Percentiles rank a stretch among this genome's conserved stretches.
phyloP scores from a whole-genome alignment of 2,329 filamentous ascomycete genomes.

The Torrubiellomyces zombiae region DNA sequence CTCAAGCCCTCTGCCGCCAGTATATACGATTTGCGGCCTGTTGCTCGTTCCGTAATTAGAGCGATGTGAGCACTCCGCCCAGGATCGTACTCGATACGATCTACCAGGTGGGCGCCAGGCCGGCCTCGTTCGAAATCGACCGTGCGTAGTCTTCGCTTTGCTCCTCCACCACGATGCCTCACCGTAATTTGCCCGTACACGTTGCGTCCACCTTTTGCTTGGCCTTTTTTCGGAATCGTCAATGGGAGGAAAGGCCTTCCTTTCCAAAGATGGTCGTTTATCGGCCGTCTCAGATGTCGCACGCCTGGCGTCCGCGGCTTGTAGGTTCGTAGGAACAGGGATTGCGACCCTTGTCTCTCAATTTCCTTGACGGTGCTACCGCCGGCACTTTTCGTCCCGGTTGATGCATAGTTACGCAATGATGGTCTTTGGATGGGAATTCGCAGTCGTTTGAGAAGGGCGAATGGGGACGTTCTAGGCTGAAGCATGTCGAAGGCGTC shows the following conservation, averaged over 20 bases:
- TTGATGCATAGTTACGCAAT: conserved; percentile 18
- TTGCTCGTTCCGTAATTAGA: conserved; percentile 59
- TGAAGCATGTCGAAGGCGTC: too few species aligned
- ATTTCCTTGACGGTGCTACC: too few species aligned
- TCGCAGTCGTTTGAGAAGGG: too few species aligned
- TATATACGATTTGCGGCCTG: conserved; percentile 71
- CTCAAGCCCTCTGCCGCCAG: conserved; percentile 89
- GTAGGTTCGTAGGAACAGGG: conserved; percentile 58
- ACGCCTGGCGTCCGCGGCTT: conserved; percentile 87
- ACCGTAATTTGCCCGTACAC: conserved; percentile 74
- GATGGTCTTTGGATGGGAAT: too few species aligned
- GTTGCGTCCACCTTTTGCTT: conserved; percentile 85
- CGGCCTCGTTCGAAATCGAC: conserved; percentile 73
- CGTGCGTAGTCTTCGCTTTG: conserved; percentile 78
- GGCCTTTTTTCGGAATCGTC: conserved; percentile 84
- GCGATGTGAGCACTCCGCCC: conserved; percentile 88
- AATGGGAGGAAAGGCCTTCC: conserved; percentile 67
- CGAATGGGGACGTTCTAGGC: too few species aligned
- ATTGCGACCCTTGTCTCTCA: conserved; percentile 14
- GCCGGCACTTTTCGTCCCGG: too few species aligned
- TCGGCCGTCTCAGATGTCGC: conserved; percentile 75
- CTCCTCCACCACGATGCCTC: conserved; percentile 80
- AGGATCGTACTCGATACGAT: conserved; percentile 92
- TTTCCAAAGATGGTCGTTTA: conserved; percentile 96
- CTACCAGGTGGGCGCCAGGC: conserved; percentile 72